These are phyloP conservation scores for Ceratorhiza oryzae-sativae DNA, from an alignment of 1,284 basidiomycete genomes.

Conservation along the genomic window DNA sequence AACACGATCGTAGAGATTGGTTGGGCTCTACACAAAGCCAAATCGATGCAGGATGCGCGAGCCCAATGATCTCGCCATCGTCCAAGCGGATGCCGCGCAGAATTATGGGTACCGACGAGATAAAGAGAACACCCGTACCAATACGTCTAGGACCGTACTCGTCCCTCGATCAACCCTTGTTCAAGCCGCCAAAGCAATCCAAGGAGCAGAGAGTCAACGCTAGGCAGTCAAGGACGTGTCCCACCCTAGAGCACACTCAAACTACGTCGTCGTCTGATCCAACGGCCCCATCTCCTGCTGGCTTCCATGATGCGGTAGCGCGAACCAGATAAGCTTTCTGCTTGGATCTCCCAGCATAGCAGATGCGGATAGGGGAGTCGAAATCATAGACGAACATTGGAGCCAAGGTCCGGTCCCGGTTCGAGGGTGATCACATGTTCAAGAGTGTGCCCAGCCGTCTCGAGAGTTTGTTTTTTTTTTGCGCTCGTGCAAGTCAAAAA, in stretches of 20 bases:
- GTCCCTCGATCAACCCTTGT: background rate
- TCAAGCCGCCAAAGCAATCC: background rate
- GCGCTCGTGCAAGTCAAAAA: no score
- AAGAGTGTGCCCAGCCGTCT: constrained; percentile 1
- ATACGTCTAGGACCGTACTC: no score
- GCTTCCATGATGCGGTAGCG: background rate
- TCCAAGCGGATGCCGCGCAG: background rate
- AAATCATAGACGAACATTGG: background rate
- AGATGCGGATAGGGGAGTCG: background rate
- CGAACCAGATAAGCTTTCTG: constrained; percentile 5
- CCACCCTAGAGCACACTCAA: background rate
- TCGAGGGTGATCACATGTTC: constrained; percentile 28
- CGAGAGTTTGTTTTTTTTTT: no score
- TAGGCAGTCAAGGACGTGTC: background rate
- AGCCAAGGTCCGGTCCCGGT: constrained; percentile 22
- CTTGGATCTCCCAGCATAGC: background rate
- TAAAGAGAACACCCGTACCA: no score
- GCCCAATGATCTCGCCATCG: background rate
- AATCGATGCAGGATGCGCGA: background rate
- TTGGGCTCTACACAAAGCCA: background rate
- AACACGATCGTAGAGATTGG: no score
- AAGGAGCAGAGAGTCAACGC: background rate
- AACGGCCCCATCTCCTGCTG: background rate
- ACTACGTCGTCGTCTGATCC: background rate
- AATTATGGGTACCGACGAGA: background rate